A percentile compares a stretch with the other conserved stretches of the same genome.
Conservation (phyloP, 2,329 filamentous ascomycete species). For the Aspergillus jensenii region DNA sequence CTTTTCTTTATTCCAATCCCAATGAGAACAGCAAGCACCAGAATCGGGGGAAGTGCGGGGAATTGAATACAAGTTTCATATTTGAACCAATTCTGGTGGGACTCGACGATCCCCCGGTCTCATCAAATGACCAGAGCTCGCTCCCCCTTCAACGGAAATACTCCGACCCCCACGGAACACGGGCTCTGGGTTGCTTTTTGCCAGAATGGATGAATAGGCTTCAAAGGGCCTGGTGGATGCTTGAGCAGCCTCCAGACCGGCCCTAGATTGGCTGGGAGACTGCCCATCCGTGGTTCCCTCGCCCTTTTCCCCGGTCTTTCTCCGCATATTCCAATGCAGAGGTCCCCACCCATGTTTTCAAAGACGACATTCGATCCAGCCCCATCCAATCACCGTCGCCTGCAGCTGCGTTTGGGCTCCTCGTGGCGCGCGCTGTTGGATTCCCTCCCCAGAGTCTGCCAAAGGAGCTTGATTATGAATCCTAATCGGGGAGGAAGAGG, state of each 20-base stretch:
- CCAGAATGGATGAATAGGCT: conserved; percentile 2
- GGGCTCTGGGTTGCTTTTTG: not conserved
- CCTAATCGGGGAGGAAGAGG: not conserved
- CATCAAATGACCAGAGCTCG: not conserved
- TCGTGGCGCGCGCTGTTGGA: not conserved
- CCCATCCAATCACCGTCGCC: not conserved
- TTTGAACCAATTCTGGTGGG: not conserved
- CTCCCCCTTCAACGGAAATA: conserved; percentile 8
- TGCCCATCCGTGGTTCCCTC: not conserved
- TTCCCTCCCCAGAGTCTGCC: not conserved
- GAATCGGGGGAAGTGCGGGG: conserved; percentile 3
- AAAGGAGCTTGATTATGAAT: not conserved
- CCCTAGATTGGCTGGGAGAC: not conserved
- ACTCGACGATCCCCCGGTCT: not conserved
- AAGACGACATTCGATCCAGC: not conserved
- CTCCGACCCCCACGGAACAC: conserved; percentile 12
- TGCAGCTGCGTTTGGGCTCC: not conserved
- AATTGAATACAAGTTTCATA: not conserved
- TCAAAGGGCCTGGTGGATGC: not conserved
- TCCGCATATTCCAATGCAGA: conserved; percentile 7
- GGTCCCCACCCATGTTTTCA: not conserved
- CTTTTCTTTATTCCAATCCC: not conserved
- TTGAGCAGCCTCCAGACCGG: not conserved
- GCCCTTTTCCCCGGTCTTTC: conserved; percentile 7
- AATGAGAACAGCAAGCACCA: not conserved